Percentiles rank a stretch among this genome's conserved stretches.
phyloP scores from a whole-genome alignment of 805 yeast species.

The Cephaloascus albidus region DNA sequence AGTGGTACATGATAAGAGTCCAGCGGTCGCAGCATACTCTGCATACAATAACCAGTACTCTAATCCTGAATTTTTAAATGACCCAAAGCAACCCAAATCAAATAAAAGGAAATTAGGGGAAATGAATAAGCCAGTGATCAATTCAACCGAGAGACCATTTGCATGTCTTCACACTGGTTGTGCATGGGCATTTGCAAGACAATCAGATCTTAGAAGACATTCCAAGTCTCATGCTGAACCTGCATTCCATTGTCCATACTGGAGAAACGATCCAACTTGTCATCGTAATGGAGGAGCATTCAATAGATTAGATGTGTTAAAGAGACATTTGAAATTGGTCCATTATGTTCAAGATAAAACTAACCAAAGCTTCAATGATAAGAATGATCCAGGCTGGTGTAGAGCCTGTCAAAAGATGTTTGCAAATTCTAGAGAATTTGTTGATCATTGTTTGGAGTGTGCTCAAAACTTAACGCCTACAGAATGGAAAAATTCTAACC shows the following conservation, averaged over 20 bases:
- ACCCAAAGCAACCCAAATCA: not conserved
- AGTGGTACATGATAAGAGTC: too few relatives aligned
- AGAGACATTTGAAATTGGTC: slow-evolving; percentile 61
- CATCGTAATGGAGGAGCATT: slow-evolving; percentile 73
- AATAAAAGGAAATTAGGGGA: not conserved
- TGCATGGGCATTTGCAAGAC: slow-evolving; percentile 62
- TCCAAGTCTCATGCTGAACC: slow-evolving; percentile 59
- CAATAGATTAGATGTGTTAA: slow-evolving; percentile 64
- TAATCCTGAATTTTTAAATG: too few relatives aligned
- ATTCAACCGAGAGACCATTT: slow-evolving; percentile 19
- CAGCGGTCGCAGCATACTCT: too few relatives aligned
- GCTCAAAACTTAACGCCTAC: slow-evolving; percentile 24
- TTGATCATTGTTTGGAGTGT: slow-evolving; percentile 59
- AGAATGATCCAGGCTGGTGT: slow-evolving; percentile 60
- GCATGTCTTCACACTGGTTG: slow-evolving; percentile 35
- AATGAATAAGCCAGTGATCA: not conserved
- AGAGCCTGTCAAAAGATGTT: slow-evolving; percentile 53
- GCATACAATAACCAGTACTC: too few relatives aligned
- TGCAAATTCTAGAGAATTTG: slow-evolving; percentile 41
- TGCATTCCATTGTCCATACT: slow-evolving; percentile 62
- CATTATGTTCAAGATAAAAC: slow-evolving; percentile 46
- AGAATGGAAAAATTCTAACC: slow-evolving; percentile 10
- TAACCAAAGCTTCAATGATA: slow-evolving; percentile 11
- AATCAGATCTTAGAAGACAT: slow-evolving; percentile 63
- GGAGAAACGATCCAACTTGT: slow-evolving; percentile 60